Percentiles rank a stretch among this genome's conserved stretches.
These are phyloP conservation scores for Excoecaria agallocha DNA, from an alignment of 345 rosid species.

Conservation along the genomic window DNA sequence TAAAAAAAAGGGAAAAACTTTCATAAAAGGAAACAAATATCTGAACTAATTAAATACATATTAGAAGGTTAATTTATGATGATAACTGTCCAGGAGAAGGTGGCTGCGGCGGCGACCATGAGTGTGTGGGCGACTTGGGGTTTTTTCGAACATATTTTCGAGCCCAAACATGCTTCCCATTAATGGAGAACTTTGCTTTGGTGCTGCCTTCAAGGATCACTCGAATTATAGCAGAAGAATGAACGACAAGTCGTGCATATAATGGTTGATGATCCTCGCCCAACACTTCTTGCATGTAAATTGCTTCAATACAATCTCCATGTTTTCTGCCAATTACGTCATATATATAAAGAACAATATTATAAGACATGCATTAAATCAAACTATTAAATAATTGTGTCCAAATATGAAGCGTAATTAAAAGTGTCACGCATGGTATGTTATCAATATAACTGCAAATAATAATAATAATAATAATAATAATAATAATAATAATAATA, in stretches of 20 bases:
- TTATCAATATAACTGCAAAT: too few species aligned
- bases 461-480: too few species aligned
- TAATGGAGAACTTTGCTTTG: slow-evolving; percentile 58
- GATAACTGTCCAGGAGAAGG: neutral
- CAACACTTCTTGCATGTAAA: slow-evolving; percentile 49
- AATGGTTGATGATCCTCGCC: slow-evolving; percentile 39
- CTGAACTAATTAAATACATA: too few species aligned
- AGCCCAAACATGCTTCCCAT: slow-evolving; percentile 77
- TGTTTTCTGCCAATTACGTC: slow-evolving; percentile 35
- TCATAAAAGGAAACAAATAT: too few species aligned
- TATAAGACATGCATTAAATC: neutral
- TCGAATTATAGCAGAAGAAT: slow-evolving; percentile 20
- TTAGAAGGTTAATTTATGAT: too few species aligned
- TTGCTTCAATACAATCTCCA: slow-evolving; percentile 50
- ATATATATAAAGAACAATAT: neutral
- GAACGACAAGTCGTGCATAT: slow-evolving; percentile 52
- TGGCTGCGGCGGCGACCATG: slow-evolving; percentile 1
- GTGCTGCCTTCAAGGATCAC: slow-evolving; percentile 31
- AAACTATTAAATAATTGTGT: too few species aligned
- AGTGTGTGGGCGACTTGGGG: neutral
- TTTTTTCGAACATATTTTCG: slow-evolving; percentile 40
- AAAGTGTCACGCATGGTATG: too few species aligned
- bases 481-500: too few species aligned
- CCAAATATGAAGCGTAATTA: too few species aligned
- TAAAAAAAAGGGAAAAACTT: too few species aligned